Conservation (phyloP, 2,329 filamentous ascomycete genomes). For the Zymoseptoria brevis region DNA sequence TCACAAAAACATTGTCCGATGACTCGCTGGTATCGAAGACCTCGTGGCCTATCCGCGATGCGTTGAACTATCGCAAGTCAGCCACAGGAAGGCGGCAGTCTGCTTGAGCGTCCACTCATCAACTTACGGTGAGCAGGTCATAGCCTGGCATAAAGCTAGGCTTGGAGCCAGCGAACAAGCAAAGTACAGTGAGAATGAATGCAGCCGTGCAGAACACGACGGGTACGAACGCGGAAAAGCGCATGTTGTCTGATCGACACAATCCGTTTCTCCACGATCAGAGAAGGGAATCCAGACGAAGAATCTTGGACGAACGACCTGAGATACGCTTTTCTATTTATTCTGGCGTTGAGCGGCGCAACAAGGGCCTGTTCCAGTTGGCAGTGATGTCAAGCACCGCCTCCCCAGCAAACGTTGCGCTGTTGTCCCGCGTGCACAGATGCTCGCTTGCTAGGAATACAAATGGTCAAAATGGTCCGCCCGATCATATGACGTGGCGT, state of each 20-base stretch:
- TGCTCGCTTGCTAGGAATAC: not conserved
- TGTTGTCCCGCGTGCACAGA: not conserved
- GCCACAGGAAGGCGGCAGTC: not conserved
- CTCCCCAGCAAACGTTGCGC: not conserved
- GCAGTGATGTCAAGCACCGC: not conserved
- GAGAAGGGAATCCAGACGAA: not conserved
- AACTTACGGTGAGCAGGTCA: slow-evolving; percentile 47
- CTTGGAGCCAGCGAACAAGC: slow-evolving; percentile 53
- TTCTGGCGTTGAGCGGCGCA: not conserved
- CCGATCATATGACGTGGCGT: not conserved
- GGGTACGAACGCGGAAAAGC: slow-evolving; percentile 18
- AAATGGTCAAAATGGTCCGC: not conserved
- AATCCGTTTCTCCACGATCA: not conserved
- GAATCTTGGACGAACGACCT: not conserved
- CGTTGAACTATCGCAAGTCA: slow-evolving; percentile 41
- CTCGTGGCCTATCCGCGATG: slow-evolving; percentile 43
- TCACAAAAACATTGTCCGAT: slow-evolving; percentile 3
- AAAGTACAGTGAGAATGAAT: slow-evolving; percentile 51
- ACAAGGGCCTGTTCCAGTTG: not conserved
- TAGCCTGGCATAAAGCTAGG: slow-evolving; percentile 49
- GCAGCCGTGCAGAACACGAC: slow-evolving; percentile 41
- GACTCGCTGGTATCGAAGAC: slow-evolving; percentile 21
- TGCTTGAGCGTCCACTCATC: not conserved
- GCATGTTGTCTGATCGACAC: slow-evolving; percentile 12
- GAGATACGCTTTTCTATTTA: not conserved